A percentile compares a stretch with the other conserved stretches of the same genome.
These are phyloP conservation scores for Rosa hybrid DNA, from an alignment of 331 rosid species.

Conservation along the genomic window DNA sequence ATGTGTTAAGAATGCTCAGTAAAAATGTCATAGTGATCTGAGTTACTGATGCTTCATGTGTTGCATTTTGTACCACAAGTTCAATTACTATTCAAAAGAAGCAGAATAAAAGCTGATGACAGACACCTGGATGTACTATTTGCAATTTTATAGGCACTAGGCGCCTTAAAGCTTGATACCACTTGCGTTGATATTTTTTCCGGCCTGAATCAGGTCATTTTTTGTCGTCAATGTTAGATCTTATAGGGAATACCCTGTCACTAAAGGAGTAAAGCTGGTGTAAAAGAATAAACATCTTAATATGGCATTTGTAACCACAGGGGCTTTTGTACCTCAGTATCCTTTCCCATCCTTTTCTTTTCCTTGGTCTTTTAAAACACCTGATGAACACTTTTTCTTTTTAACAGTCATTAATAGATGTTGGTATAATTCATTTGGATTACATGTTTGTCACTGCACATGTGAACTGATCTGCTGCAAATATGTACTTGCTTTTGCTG, in stretches of 20 bases:
- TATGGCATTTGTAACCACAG: background rate
- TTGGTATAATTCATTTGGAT: background rate
- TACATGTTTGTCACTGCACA: background rate
- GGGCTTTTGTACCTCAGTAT: background rate
- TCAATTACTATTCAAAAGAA: background rate
- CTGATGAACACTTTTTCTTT: background rate
- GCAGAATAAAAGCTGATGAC: conserved; percentile 2
- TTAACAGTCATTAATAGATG: background rate
- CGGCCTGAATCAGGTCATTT: background rate
- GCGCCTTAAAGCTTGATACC: background rate
- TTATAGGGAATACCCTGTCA: conserved; percentile 6
- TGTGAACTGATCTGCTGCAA: conserved; percentile 14
- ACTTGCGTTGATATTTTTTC: background rate
- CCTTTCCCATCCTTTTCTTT: background rate
- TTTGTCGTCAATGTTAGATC: background rate
- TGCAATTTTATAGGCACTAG: background rate
- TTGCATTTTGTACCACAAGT: background rate
- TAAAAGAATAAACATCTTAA: background rate
- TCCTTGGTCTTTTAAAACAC: background rate
- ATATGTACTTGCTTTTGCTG: background rate
- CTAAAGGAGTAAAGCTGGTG: background rate
- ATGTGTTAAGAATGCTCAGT: conserved; percentile 14
- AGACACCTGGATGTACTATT: background rate
- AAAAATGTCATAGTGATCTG: background rate
- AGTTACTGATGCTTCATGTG: background rate